These are phyloP conservation scores for Gloeopeniophorella convolvens DNA, from an alignment of 768 basidiomycete genomes.

Conservation along the genomic window DNA sequence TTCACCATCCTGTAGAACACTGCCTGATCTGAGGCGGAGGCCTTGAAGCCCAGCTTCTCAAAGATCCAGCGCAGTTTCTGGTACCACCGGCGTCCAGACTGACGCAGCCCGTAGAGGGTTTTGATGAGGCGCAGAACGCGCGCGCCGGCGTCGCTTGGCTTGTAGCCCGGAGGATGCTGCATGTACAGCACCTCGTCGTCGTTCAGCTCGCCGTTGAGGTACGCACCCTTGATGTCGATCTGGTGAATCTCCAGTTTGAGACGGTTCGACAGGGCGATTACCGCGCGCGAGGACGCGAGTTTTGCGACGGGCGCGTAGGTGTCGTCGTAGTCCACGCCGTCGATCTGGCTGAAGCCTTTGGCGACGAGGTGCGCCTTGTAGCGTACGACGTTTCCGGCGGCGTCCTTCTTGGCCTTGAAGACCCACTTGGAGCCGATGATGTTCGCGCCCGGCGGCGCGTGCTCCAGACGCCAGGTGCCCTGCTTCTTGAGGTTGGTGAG, in stretches of 20 bases:
- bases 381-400: too few species aligned
- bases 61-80: slow-evolving; percentile 7
- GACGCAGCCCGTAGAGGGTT: slow-evolving; percentile 21
- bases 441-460: slow-evolving; percentile 16
- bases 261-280: too few species aligned
- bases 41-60: background rate
- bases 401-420: slow-evolving; percentile 35
- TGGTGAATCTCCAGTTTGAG: too few species aligned
- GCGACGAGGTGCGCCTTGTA: slow-evolving; percentile 27
- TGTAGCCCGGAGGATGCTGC: background rate
- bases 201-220: too few species aligned
- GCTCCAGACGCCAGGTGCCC: background rate
- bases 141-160: background rate
- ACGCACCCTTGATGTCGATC: too few species aligned
- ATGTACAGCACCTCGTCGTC: too few species aligned
- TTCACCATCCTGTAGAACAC: background rate
- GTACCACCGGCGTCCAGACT: slow-evolving; percentile 19
- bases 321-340: background rate
- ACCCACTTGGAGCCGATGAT: slow-evolving; percentile 36
- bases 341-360: slow-evolving; percentile 29
- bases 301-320: background rate
- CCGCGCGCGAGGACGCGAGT: background rate
- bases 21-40: background rate
- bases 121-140: slow-evolving; percentile 14
- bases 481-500: background rate